A percentile compares a stretch with the other conserved stretches of the same genome.
These are phyloP conservation scores for Chlorella ohadii DNA, from an alignment of 139 green algal genomes.

Conservation along the genomic window DNA sequence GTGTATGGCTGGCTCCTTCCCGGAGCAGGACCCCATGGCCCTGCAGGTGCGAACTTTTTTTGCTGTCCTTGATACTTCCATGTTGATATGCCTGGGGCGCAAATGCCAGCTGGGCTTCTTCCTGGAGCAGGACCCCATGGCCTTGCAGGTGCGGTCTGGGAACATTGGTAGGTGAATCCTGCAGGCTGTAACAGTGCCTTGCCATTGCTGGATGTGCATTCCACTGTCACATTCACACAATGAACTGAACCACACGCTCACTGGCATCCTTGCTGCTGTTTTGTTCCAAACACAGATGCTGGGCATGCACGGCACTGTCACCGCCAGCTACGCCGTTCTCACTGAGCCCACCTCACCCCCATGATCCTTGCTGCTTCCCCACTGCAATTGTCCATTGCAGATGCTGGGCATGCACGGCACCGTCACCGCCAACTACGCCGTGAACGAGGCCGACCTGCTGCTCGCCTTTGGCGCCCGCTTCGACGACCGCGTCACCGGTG, in stretches of 20 bases:
- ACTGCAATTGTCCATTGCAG: conserved; percentile 65
- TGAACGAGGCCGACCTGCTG: conserved; percentile 95
- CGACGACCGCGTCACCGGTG: conserved; percentile 97
- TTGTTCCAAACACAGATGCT: conserved; percentile 97
- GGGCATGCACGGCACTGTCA: conserved; percentile 99
- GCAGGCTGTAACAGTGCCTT: conserved; percentile 81
- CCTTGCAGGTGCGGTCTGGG: conserved; percentile 46
- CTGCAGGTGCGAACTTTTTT: too few relatives aligned
- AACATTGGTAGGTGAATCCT: background rate
- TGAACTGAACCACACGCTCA: too few relatives aligned
- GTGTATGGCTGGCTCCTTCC: conserved; percentile 87
- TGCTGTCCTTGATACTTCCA: too few relatives aligned
- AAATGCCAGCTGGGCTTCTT: conserved; percentile 91
- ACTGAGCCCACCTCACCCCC: background rate
- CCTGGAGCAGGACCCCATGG: conserved; percentile 61
- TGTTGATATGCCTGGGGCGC: too few relatives aligned
- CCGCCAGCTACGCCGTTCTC: conserved; percentile 94
- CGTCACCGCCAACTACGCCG: conserved; percentile 91
- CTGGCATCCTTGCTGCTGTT: too few relatives aligned
- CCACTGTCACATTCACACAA: conserved; percentile 78
- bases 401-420: conserved; percentile 99
- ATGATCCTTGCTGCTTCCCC: background rate
- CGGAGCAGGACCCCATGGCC: conserved; percentile 60
- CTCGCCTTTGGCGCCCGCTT: conserved; percentile 98
- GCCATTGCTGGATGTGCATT: conserved; percentile 99